Percentiles rank a stretch among this genome's conserved stretches.
These are phyloP conservation scores for Penicillium janthinellum DNA, from an alignment of 2,329 filamentous ascomycete genomes.

Conservation along the genomic window DNA sequence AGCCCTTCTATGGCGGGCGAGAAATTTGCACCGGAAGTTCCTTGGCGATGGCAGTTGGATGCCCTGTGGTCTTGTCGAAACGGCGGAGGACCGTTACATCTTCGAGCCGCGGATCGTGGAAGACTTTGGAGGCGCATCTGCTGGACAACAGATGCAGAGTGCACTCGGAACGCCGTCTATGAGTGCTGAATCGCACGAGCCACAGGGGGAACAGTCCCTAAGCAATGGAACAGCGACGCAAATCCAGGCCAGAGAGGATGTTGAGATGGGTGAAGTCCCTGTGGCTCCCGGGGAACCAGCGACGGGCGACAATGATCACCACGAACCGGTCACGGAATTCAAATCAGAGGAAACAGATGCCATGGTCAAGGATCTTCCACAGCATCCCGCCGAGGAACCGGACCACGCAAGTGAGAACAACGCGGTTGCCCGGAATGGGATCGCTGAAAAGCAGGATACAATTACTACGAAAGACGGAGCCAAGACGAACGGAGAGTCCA, in stretches of 20 bases:
- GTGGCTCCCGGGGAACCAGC: constrained; percentile 13
- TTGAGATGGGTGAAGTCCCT: constrained; percentile 38
- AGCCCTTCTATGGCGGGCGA: constrained; percentile 58
- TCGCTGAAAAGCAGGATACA: constrained; percentile 13
- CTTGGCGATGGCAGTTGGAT: constrained; percentile 64
- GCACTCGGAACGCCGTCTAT: constrained; percentile 14
- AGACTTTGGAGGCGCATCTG: constrained; percentile 18
- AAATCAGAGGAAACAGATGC: constrained; percentile 43
- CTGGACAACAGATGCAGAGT: constrained; percentile 21
- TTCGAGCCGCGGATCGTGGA: constrained; percentile 42
- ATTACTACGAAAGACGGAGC: constrained; percentile 17
- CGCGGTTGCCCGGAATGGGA: not conserved
- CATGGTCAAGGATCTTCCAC: constrained; percentile 36
- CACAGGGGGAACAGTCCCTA: constrained; percentile 13
- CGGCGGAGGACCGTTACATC: constrained; percentile 51
- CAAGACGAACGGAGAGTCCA: constrained; percentile 4
- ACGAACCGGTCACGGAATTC: constrained; percentile 24
- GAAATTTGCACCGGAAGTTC: constrained; percentile 60
- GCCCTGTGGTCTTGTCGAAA: constrained; percentile 57
- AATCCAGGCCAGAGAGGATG: constrained; percentile 21
- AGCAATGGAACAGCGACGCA: constrained; percentile 13
- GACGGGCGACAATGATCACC: constrained; percentile 6
- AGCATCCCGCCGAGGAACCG: constrained; percentile 28
- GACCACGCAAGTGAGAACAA: constrained; percentile 4
- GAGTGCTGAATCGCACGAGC: constrained; percentile 14